These are phyloP conservation scores for Erodium maritimum DNA, from an alignment of 345 rosid species.

Conservation along the genomic window DNA sequence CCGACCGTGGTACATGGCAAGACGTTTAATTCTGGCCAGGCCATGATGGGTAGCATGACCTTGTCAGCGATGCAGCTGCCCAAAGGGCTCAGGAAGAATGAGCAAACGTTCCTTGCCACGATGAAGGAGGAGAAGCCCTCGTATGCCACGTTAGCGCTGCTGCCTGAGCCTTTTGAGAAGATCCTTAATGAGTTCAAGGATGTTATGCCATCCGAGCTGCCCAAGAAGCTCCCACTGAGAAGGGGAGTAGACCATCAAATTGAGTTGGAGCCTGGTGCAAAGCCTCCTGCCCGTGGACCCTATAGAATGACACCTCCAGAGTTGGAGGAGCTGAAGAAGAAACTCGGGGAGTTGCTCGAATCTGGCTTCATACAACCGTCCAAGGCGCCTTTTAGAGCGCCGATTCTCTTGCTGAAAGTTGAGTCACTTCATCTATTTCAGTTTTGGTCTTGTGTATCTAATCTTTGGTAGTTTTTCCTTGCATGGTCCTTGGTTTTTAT, in stretches of 20 bases:
- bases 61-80: background rate
- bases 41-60: background rate
- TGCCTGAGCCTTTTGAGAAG: background rate
- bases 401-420: background rate
- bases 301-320: background rate
- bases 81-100: background rate
- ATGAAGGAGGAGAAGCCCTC: no score
- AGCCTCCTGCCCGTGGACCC: background rate
- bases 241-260: background rate
- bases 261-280: background rate
- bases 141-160: accelerated
- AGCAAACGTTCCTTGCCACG: no score
- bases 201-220: background rate
- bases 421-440: no score
- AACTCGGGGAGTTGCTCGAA: background rate
- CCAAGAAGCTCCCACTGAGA: background rate
- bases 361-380: background rate
- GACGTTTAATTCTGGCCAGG: background rate
- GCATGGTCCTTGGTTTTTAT: no score
- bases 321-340: no score
- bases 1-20: background rate
- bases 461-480: no score
- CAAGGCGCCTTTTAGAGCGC: background rate
- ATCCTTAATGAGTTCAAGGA: background rate
- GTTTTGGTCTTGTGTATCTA: no score